Evolutionary conservation across 768 basidiomycete genomes (phyloP), one percentile per base, ranked within the genome.

Genomic region (Cyclocybe aegerita): DNA sequence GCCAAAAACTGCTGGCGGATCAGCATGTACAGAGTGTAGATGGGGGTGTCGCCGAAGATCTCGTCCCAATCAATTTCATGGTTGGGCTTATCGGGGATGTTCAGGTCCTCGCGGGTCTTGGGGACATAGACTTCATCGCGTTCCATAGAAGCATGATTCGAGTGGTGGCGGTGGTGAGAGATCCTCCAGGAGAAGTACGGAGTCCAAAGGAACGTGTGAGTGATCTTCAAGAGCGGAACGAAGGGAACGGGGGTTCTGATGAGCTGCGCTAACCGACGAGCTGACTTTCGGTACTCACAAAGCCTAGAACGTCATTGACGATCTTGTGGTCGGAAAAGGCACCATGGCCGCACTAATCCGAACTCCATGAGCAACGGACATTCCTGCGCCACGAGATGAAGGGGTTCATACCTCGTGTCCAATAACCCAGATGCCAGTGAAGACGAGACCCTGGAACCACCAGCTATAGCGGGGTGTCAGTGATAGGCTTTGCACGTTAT

Each of bases 371-470:
- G 48, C 31, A 43, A 15, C 23, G 7, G 37, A 38, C n/a, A 32
- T 29, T 9, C 41, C 4, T 45, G 45, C 45, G 7, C 14, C 30
- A 14, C 36, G 34, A 15, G 23, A 23, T 43, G 43, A 16, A 7
- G 17, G 43, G 46, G 31, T 14, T 46, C 63, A 17, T 46, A 78
- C 79, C 63, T 82, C 81, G 52, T 82, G 81, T 14, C 81, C 81
- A 39, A 82, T 79, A 30, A 81, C 79, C 80, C 80, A 82, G 35
- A 81, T 70, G 6, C 80, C 81, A 4, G 79, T 79, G 50, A 81
- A 76, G 30, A 79, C 74, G n/a, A 81, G 70, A 11, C 79, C 79
- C 61, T 82, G 81, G 60, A 81, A 80, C 81, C 80, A 82, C 79
- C 80, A 82, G 57, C 79, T 80, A 48, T 30, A 43, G 35, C 32